These are phyloP conservation scores for Anethum foeniculum DNA, from an alignment of 140 eudicot genomes.

Conservation along the genomic window DNA sequence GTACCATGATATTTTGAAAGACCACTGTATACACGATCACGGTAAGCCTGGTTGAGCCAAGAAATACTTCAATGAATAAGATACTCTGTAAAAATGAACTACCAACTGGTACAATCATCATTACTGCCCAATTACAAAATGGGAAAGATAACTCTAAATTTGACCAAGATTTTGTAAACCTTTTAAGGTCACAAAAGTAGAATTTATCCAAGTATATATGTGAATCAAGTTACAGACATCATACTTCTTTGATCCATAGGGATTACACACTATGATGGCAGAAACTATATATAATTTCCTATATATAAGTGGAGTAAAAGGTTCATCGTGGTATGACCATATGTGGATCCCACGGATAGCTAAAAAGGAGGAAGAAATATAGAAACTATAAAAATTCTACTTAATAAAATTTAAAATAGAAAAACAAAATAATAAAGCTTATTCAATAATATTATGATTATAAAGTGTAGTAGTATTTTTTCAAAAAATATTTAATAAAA, in stretches of 20 bases:
- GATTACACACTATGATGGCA: not conserved
- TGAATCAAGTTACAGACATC: not conserved
- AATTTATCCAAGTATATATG: not conserved
- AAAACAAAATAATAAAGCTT: too few relatives aligned
- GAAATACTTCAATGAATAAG: constrained; percentile 16
- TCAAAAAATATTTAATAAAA: too few relatives aligned
- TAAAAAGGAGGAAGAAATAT: too few relatives aligned
- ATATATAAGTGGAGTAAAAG: too few relatives aligned
- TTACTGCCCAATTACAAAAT: not conserved
- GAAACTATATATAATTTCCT: too few relatives aligned
- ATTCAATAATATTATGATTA: too few relatives aligned
- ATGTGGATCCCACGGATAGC: too few relatives aligned
- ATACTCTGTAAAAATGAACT: not conserved
- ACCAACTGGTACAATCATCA: not conserved
- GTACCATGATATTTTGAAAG: constrained; percentile 50
- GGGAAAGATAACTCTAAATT: not conserved
- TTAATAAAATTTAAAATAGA: too few relatives aligned
- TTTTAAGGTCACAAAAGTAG: not conserved
- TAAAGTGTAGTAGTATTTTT: too few relatives aligned
- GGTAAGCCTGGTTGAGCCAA: constrained; percentile 53
- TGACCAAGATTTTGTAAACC: not conserved
- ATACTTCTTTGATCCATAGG: not conserved
- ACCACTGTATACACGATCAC: constrained; percentile 58
- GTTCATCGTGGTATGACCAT: too few relatives aligned
- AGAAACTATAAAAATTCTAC: too few relatives aligned